A percentile compares a stretch with the other conserved stretches of the same genome.
Evolutionary conservation across 768 basidiomycete genomes (phyloP).

Genomic region (Amanita muscaria): DNA sequence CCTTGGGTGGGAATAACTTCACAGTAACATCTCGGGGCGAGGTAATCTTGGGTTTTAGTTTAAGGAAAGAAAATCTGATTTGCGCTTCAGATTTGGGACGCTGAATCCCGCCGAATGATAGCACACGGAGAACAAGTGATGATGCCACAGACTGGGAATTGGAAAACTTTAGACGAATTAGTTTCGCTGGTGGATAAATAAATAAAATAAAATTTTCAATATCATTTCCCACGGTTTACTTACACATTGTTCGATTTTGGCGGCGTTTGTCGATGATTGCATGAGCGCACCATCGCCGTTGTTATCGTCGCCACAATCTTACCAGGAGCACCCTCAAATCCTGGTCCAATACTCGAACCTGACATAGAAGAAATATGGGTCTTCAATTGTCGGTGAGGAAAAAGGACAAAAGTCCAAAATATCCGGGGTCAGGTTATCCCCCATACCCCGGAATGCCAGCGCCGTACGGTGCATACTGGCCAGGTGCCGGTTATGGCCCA

Average conservation of each 20-base stretch:
- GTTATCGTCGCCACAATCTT: neutral
- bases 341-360: too few species aligned
- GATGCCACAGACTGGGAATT: slow-evolving; percentile 22
- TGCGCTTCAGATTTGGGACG: slow-evolving; percentile 32
- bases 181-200: neutral
- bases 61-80: neutral
- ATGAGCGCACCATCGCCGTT: too few species aligned
- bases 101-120: slow-evolving; percentile 27
- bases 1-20: slow-evolving; percentile 22
- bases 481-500: neutral
- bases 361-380: too few species aligned
- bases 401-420: neutral
- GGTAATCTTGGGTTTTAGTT: slow-evolving; percentile 18
- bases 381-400: neutral
- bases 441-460: neutral
- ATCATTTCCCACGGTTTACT: neutral
- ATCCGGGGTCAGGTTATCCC: neutral
- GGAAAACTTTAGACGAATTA: neutral
- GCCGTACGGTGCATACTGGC: neutral
- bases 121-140: slow-evolving; percentile 34
- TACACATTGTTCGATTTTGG: neutral
- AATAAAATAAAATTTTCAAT: neutral
- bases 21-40: slow-evolving; percentile 30
- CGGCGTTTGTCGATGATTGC: too few species aligned
- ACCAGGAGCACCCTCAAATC: too few species aligned